Base-by-base conservation (phyloP, 140 eudicot genomes). In the Erigeron philadelphicus region DNA sequence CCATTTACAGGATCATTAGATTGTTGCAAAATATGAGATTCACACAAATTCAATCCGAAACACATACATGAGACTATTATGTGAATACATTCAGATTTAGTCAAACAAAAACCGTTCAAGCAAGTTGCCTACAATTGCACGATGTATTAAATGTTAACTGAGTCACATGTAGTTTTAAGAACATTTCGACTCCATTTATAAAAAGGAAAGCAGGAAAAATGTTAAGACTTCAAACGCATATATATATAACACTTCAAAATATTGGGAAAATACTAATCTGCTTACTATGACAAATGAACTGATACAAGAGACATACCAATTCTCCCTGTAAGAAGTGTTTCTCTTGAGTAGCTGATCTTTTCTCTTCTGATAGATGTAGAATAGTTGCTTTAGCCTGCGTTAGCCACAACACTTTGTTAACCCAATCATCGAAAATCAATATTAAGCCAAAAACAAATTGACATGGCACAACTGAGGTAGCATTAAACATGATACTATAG, bases 301-400 rank as follows among this genome's bases (percentile, higher is more conserved):
- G 31, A 18, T 64, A 35, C 11, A 52, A 59, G 70, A 69, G 9
- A 69, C 75, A 35, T 40, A 77, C 81, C 77, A 77, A 47, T 46
- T 77, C 81, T 64, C 81, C 81, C 64, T 77, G 81, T 77, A 77
- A 35, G 19, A 65, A 45, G 73, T 72, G 73, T 19, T 65, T 77
- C 73, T 71, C 81, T 47, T 77, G 77, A 71, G 70, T 65, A 71
- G 58, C 73, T 15, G 31, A 77, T 65, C 81, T 57, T 77, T 71
- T 77, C 40, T 72, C 81, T 77, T 77, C 81, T 65, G 81, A 54
- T 47, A 77, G 61, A 56, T 66, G 73, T 77, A 77, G 17, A 65
- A 77, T 77, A 17, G 73, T 65, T 71, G 81, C 69, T 77, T 71
- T 77, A 46, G 81, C 81, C 81, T 77, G 69, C 64, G 8, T 11